Percentiles rank a stretch among this genome's conserved stretches.
Evolutionary conservation across 345 rosid genomes (phyloP).

Genomic region (Salix arbutifolia): DNA sequence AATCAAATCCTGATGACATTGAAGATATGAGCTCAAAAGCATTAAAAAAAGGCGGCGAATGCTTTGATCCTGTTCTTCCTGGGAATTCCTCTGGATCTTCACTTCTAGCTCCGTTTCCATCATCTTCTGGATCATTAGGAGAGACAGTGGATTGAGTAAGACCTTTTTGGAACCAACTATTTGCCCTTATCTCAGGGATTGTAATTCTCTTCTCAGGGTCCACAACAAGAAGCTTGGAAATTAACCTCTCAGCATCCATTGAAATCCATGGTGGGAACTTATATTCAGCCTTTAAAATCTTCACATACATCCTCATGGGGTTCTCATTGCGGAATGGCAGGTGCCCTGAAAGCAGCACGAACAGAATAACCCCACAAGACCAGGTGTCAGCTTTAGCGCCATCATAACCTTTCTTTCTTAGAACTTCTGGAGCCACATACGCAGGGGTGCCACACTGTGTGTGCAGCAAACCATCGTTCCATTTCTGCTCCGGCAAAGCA

Average conservation of each 20-base stretch:
- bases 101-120: not conserved
- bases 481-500: conserved; percentile 21
- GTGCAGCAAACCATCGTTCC: conserved; percentile 26
- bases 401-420: conserved; percentile 23
- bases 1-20: conserved; percentile 16
- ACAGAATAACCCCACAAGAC: conserved; percentile 26
- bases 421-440: conserved; percentile 14
- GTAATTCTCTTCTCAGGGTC: conserved; percentile 16
- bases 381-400: conserved; percentile 20
- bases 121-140: conserved; percentile 6
- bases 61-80: not conserved
- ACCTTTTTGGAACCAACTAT: conserved; percentile 13
- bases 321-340: conserved; percentile 21
- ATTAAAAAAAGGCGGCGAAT: conserved; percentile 13
- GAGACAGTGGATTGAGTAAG: not conserved
- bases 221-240: conserved; percentile 23
- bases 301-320: conserved; percentile 27
- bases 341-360: conserved; percentile 22
- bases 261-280: conserved; percentile 25
- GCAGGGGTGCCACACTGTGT: conserved; percentile 28
- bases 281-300: conserved; percentile 28
- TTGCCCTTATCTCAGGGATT: conserved; percentile 12
- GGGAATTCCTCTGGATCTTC: not conserved
- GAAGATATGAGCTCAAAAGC: conserved; percentile 19
- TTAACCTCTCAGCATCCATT: conserved; percentile 9